Percentiles rank a stretch among this genome's conserved stretches.
Evolutionary conservation across 1,284 basidiomycete species (phyloP).

Genomic region (Ustilago hordei): DNA sequence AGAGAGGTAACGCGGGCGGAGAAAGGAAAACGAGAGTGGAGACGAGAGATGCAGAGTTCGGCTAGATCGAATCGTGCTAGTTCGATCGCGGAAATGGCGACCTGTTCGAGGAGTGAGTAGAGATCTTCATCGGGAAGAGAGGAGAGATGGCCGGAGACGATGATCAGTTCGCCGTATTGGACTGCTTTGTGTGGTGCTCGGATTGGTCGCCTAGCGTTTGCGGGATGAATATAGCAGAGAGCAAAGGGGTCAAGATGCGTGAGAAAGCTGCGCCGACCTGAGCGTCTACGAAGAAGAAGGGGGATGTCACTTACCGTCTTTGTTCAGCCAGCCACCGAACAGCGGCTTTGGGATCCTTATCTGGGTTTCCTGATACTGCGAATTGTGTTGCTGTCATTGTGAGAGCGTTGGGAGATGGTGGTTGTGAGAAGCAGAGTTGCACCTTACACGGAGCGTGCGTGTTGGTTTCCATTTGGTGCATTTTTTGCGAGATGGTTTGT

Average conservation of each 20-base stretch:
- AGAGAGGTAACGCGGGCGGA: constrained; percentile 86
- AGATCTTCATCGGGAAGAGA: constrained; percentile 54
- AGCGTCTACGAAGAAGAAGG: not conserved
- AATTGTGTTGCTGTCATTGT: constrained; percentile 19
- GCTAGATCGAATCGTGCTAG: constrained; percentile 82
- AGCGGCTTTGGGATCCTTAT: constrained; percentile 42
- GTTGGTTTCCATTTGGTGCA: not conserved
- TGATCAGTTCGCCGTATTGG: constrained; percentile 75
- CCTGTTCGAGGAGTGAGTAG: constrained; percentile 89
- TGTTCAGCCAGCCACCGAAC: constrained; percentile 57
- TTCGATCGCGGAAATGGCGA: constrained; percentile 87
- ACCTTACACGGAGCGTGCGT: not conserved
- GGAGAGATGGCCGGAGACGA: constrained; percentile 74
- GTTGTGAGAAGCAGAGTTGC: not conserved
- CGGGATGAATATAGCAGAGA: no score
- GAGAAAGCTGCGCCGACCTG: no score
- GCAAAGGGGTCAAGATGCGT: not conserved
- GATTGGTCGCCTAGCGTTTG: constrained; percentile 32
- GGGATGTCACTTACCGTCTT: constrained; percentile 40
- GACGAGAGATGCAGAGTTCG: constrained; percentile 78
- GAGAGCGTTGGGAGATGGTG: not conserved
- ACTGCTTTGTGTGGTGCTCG: constrained; percentile 80
- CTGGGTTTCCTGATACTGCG: constrained; percentile 34
- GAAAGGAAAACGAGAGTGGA: constrained; percentile 80
- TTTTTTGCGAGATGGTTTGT: no score